Evolutionary conservation across 75 land plant species (phyloP).

Genomic region (Picea sitchensis): DNA sequence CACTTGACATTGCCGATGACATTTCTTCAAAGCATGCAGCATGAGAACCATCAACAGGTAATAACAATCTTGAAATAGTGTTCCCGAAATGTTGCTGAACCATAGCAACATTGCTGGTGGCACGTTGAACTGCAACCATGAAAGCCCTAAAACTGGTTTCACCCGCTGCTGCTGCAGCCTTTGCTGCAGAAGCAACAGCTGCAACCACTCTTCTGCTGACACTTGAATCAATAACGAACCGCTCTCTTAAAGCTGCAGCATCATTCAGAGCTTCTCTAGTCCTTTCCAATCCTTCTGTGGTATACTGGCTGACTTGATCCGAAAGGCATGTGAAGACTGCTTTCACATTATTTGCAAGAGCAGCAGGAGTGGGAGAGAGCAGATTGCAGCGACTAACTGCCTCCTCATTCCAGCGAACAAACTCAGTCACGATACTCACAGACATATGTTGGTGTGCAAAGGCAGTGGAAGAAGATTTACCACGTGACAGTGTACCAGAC

Average conservation of each 20-base stretch:
- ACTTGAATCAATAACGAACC: slow-evolving; percentile 84
- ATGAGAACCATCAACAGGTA: slow-evolving; percentile 99
- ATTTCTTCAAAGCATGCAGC: slow-evolving; percentile 96
- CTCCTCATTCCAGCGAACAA: slow-evolving; percentile 99
- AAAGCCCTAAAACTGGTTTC: slow-evolving; percentile 92
- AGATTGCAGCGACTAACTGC: slow-evolving; percentile 86
- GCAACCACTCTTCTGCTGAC: slow-evolving; percentile 95
- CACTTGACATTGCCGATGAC: slow-evolving; percentile 87
- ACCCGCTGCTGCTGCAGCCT: slow-evolving; percentile 99
- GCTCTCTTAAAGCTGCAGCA: slow-evolving; percentile 87
- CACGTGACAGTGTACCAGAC: slow-evolving; percentile 44
- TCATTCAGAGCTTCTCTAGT: slow-evolving; percentile 84
- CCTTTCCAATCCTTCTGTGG: slow-evolving; percentile 89
- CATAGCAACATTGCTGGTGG: slow-evolving; percentile 90
- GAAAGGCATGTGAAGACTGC: slow-evolving; percentile 84
- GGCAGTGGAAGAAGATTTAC: slow-evolving; percentile 49
- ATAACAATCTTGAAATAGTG: slow-evolving; percentile 78
- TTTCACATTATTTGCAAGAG: slow-evolving; percentile 79
- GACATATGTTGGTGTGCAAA: slow-evolving; percentile 75
- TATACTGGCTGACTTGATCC: slow-evolving; percentile 91
- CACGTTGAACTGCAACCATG: slow-evolving; percentile 97
- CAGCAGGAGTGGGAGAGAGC: slow-evolving; percentile 80
- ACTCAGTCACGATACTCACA: slow-evolving; percentile 84
- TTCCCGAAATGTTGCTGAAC: slow-evolving; percentile 95
- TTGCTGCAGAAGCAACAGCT: slow-evolving; percentile 99